Conservation (phyloP, 106 monocot genomes). For the Acorus gramineus region DNA sequence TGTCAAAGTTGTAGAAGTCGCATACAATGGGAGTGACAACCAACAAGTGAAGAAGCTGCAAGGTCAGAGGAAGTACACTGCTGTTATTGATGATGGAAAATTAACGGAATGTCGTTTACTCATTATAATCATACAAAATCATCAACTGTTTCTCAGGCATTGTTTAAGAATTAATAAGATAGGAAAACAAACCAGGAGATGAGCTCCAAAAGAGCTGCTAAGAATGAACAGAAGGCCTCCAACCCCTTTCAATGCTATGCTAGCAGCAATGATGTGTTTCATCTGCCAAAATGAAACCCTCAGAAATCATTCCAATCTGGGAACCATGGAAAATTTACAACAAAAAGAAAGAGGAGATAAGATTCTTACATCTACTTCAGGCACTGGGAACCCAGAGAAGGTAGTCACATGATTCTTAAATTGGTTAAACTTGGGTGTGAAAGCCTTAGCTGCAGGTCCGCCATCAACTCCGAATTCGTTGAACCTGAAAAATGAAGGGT, state of each 20-base stretch:
- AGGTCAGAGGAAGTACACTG: not conserved
- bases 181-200: slow-evolving; percentile 21
- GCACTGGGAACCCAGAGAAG: slow-evolving; percentile 23
- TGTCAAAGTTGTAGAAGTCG: slow-evolving; percentile 64
- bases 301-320: too few species aligned
- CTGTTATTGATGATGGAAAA: not conserved
- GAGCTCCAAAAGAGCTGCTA: slow-evolving; percentile 40
- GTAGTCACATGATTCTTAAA: slow-evolving; percentile 26
- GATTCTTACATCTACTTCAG: slow-evolving; percentile 40
- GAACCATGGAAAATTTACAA: too few species aligned
- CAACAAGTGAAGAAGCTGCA: slow-evolving; percentile 46
- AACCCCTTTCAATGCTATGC: slow-evolving; percentile 32
- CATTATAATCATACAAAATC: too few species aligned
- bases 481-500: slow-evolving; percentile 28
- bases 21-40: slow-evolving; percentile 37
- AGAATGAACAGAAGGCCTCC: slow-evolving; percentile 42
- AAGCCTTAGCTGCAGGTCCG: slow-evolving; percentile 48
- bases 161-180: not conserved
- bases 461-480: slow-evolving; percentile 62
- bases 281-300: slow-evolving; percentile 14
- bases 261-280: slow-evolving; percentile 21
- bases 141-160: not conserved
- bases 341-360: not conserved
- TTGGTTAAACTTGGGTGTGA: slow-evolving; percentile 46
- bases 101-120: not conserved